These are phyloP conservation scores for Sugiyamaella floridensis DNA, from an alignment of 805 yeast species.

Conservation along the genomic window DNA sequence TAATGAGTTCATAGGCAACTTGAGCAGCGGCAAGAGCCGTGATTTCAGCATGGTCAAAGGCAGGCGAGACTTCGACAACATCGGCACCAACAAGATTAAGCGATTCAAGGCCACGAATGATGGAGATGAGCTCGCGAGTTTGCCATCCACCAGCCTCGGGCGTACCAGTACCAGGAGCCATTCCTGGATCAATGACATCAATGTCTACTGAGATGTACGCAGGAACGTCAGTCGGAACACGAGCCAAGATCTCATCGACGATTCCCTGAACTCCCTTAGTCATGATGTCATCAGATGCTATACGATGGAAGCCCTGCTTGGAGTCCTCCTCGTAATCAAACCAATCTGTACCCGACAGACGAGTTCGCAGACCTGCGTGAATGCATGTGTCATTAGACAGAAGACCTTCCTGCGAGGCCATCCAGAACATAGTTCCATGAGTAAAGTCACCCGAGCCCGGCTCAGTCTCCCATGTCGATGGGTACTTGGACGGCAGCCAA, in stretches of 20 bases:
- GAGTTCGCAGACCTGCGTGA: constrained; percentile 73
- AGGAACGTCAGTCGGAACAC: constrained; percentile 58
- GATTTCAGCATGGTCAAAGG: constrained; percentile 53
- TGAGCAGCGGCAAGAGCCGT: constrained; percentile 63
- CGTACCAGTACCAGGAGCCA: constrained; percentile 76
- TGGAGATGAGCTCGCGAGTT: constrained; percentile 53
- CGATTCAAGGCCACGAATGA: constrained; percentile 54
- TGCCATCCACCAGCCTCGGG: constrained; percentile 72
- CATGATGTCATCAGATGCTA: constrained; percentile 70
- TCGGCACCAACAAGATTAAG: constrained; percentile 67
- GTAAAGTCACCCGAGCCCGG: constrained; percentile 59
- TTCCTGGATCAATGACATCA: constrained; percentile 62
- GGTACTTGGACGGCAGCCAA: constrained; percentile 74
- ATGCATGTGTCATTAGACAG: constrained; percentile 48
- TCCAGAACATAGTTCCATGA: constrained; percentile 85
- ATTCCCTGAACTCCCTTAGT: constrained; percentile 56
- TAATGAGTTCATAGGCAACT: constrained; percentile 59
- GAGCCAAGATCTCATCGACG: constrained; percentile 42
- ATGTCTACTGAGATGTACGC: constrained; percentile 76
- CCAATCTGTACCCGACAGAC: constrained; percentile 53
- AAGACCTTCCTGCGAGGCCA: constrained; percentile 65
- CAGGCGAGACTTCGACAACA: constrained; percentile 67
- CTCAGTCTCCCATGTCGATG: constrained; percentile 66
- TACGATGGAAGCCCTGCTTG: constrained; percentile 59
- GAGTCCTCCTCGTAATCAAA: constrained; percentile 63